phyloP scores from a whole-genome alignment of 306 rosid species.

The Gastrolobium bilobum region DNA sequence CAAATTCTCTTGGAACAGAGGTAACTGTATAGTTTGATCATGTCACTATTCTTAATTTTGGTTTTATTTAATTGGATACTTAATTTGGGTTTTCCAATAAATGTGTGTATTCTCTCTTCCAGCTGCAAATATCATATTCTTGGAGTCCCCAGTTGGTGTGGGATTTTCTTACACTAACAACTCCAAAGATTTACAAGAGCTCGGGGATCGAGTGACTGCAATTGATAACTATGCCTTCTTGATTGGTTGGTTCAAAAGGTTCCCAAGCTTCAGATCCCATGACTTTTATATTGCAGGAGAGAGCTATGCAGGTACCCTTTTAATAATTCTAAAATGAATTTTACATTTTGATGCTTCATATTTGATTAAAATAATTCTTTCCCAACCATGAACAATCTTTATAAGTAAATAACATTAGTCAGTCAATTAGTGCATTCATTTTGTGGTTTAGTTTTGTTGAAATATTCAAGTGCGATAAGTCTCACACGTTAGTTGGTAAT shows the following conservation, averaged over 20 bases:
- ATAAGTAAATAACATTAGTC: neutral
- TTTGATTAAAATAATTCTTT: neutral
- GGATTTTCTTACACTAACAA: slow-evolving; percentile 79
- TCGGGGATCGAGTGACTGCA: slow-evolving; percentile 71
- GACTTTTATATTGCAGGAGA: slow-evolving; percentile 75
- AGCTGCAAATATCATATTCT: slow-evolving; percentile 75
- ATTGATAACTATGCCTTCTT: slow-evolving; percentile 69
- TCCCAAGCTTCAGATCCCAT: slow-evolving; percentile 62
- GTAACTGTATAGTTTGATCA: slow-evolving; percentile 10
- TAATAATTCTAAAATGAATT: neutral
- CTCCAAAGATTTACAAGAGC: slow-evolving; percentile 55
- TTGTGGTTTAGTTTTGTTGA: neutral
- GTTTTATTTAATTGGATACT: neutral
- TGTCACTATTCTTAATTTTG: neutral
- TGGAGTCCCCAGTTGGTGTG: slow-evolving; percentile 84
- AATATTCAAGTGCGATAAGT: too few species aligned
- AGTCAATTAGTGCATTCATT: neutral
- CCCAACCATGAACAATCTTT: neutral
- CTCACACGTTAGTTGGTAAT: too few species aligned
- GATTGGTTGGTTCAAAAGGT: slow-evolving; percentile 69
- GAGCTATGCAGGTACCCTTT: slow-evolving; percentile 68
- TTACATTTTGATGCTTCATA: neutral
- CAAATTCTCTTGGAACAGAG: slow-evolving; percentile 71
- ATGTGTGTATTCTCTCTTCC: neutral
- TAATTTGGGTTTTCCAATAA: neutral